A percentile compares a stretch with the other conserved stretches of the same genome.
Evolutionary conservation across 352 stramenopile genomes (phyloP).

Genomic region (Phytophthora multivora): DNA sequence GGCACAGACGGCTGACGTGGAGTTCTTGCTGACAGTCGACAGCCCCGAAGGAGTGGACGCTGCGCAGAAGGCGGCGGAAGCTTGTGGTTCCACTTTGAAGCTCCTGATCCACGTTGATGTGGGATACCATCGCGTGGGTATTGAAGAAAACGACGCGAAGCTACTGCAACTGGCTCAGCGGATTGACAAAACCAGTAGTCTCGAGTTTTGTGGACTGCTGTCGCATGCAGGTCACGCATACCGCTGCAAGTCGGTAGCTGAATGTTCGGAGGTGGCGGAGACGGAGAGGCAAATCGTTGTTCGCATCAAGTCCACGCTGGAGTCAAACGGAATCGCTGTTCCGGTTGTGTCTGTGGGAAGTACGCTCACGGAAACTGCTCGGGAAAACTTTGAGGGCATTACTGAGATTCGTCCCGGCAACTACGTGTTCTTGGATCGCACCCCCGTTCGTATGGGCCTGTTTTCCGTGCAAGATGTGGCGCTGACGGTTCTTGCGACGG

Average conservation of each 20-base stretch:
- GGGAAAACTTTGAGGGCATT: constrained; percentile 67
- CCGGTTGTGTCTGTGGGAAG: constrained; percentile 68
- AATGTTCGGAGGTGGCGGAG: constrained; percentile 62
- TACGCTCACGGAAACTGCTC: constrained; percentile 65
- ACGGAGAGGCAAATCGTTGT: constrained; percentile 66
- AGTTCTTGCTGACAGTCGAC: constrained; percentile 70
- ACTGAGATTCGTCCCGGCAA: constrained; percentile 79
- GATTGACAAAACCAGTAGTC: constrained; percentile 51
- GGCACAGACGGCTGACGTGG: constrained; percentile 48
- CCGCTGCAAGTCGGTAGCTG: constrained; percentile 46
- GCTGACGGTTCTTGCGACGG: constrained; percentile 59
- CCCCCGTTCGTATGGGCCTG: constrained; percentile 67
- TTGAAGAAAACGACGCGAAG: constrained; percentile 60
- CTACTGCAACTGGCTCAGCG: constrained; percentile 56
- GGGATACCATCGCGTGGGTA: constrained; percentile 73
- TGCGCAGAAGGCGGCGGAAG: constrained; percentile 51
- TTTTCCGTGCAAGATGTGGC: constrained; percentile 66
- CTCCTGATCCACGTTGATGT: constrained; percentile 78
- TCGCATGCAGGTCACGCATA: constrained; percentile 78
- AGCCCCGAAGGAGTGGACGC: constrained; percentile 56
- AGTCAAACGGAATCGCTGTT: constrained; percentile 58
- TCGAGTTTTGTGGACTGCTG: constrained; percentile 65
- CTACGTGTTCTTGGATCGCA: constrained; percentile 80
- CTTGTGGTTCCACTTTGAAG: constrained; percentile 47
- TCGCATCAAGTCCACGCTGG: constrained; percentile 61